Evolutionary conservation across 805 yeast species (phyloP), one percentile per base, ranked within the genome.

Genomic region (Yarrowia deformans): DNA sequence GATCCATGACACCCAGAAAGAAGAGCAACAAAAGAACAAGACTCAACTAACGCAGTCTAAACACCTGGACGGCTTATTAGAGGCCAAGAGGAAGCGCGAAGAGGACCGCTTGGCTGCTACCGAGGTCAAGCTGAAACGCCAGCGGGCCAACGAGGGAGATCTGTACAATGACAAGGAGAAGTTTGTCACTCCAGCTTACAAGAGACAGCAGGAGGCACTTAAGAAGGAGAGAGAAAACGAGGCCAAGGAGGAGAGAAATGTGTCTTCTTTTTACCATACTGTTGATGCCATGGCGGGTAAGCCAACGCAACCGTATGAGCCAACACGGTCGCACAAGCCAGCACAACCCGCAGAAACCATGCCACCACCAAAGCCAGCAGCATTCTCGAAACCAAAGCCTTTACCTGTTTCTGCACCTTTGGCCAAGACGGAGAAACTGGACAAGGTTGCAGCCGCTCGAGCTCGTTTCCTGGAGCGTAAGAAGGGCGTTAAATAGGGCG

Each of bases 101-200:
- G 71, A 78, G 55, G 90, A 87, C 71, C 79, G 78, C 42, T 69
- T 80, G n/a, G 72, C 78, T 7, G 78, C 83, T 1, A 74, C 77
- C 63, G 83, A 83, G 34, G 72, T 80, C 29, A 79, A 77, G 58
- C 71, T 77, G 9, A 60, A 60, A n/a, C 50, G 66, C 2, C 84
- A 82, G 69, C 71, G 83, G 9, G 79, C 79, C 40, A 69, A 74
- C 23, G 85, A 83, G 69, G 82, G 81, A 5, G 81, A 79, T 46
- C 76, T 75, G 39, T 78, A 72, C 58, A 77, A 74, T 4, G 82
- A 76, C 19, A 81, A 79, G 60, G 84, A 83, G 58, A 80, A 76
- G 34, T 87, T 85, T 76, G 83, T 85, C 10, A 83, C 88, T 0
- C 74, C 79, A 1, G 82, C 83, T 0, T 87, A 86, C 73, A 79